phyloP scores from a whole-genome alignment of 164 flowering plant species.

The Liquidambar formosana region DNA sequence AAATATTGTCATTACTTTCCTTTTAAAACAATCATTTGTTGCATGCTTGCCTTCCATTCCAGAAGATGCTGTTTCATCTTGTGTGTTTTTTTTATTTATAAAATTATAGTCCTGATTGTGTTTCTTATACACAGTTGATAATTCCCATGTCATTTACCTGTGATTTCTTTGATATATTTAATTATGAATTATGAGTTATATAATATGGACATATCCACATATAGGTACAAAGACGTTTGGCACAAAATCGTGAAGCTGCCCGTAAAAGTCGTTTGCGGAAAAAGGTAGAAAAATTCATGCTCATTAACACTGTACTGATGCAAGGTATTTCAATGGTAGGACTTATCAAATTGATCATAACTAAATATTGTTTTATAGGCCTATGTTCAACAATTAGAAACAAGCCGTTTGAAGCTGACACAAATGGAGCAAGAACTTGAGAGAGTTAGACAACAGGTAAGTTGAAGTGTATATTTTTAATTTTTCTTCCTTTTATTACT shows the following conservation, averaged over 20 bases:
- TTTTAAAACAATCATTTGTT: background rate
- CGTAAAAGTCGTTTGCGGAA: slow-evolving; percentile 59
- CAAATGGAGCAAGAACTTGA: slow-evolving; percentile 59
- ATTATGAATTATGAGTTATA: no score
- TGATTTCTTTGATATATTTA: no score
- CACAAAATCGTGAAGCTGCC: slow-evolving; percentile 72
- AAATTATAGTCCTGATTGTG: no score
- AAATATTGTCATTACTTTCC: no score
- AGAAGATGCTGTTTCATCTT: background rate
- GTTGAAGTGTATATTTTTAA: background rate
- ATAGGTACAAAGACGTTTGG: slow-evolving; percentile 53
- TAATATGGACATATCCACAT: background rate
- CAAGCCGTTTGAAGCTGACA: slow-evolving; percentile 52
- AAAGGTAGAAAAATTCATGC: slow-evolving; percentile 37
- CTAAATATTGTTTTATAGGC: slow-evolving; percentile 29
- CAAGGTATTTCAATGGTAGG: background rate
- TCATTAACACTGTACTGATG: background rate
- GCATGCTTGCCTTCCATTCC: background rate
- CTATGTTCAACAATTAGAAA: slow-evolving; percentile 61
- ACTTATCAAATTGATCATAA: background rate
- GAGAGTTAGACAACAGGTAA: slow-evolving; percentile 47
- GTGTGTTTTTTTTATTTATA: no score
- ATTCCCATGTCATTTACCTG: no score
- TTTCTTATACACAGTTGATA: no score
- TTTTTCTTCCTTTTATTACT: background rate